Evolutionary conservation across 352 stramenopile genomes (phyloP).

Genomic region (Globisporangium rhizosaccharum): DNA sequence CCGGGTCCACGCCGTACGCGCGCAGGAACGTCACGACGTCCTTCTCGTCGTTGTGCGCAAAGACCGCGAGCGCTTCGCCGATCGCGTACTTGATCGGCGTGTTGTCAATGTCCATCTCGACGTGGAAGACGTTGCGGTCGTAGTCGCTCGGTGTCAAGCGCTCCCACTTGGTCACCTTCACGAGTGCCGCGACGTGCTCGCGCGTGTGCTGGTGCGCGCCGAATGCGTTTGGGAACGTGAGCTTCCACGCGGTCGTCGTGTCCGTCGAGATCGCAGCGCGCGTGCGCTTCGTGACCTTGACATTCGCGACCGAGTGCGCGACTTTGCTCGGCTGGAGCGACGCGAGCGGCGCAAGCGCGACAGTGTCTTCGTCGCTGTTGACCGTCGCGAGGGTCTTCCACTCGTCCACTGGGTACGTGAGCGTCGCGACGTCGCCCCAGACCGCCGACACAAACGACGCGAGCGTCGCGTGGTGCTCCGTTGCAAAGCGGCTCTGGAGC

Average conservation of each 20-base stretch:
- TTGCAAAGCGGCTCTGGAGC: constrained; percentile 34
- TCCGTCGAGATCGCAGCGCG: constrained; percentile 35
- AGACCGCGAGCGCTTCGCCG: constrained; percentile 79
- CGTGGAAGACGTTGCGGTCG: constrained; percentile 82
- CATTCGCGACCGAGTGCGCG: constrained; percentile 27
- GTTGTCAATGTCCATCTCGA: constrained; percentile 83
- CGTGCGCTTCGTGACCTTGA: constrained; percentile 31
- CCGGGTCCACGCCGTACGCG: constrained; percentile 56
- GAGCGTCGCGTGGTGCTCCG: constrained; percentile 38
- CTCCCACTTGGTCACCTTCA: constrained; percentile 73
- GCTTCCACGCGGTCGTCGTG: constrained; percentile 59
- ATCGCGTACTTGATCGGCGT: constrained; percentile 82
- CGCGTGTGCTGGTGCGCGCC: constrained; percentile 43
- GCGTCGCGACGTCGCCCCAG: constrained; percentile 47
- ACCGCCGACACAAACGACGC: constrained; percentile 50
- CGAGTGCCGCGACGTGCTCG: constrained; percentile 66
- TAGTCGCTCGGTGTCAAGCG: constrained; percentile 77
- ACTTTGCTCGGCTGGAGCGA: constrained; percentile 54
- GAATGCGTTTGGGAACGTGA: constrained; percentile 62
- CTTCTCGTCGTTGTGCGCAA: constrained; percentile 77
- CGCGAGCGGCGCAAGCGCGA: constrained; percentile 21
- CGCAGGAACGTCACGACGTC: constrained; percentile 68
- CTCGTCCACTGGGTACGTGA: constrained; percentile 42
- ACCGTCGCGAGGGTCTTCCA: constrained; percentile 30
- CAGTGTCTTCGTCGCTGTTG: constrained; percentile 1